These are phyloP conservation scores for Ganoderma meredithae DNA, from an alignment of 1,284 basidiomycete genomes.

Conservation along the genomic window DNA sequence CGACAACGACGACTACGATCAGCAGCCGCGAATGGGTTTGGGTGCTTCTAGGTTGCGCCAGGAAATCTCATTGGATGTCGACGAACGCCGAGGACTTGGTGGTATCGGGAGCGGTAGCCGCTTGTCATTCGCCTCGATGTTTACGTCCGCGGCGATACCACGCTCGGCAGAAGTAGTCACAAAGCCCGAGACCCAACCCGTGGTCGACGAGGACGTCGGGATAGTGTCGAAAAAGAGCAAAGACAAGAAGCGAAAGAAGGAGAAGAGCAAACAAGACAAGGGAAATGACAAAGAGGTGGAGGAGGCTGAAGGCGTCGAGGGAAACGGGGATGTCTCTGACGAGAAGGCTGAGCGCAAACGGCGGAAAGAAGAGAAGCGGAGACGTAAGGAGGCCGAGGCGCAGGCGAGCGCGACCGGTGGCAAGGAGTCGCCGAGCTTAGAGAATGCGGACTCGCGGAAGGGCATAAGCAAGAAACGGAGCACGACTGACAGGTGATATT, in stretches of 20 bases:
- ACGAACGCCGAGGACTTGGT: slow-evolving; percentile 25
- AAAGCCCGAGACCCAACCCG: slow-evolving; percentile 5
- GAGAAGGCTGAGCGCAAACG: slow-evolving; percentile 29
- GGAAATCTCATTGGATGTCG: slow-evolving; percentile 19
- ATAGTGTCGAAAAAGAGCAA: slow-evolving; percentile 13
- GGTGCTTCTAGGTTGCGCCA: slow-evolving; percentile 29
- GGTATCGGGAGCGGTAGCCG: slow-evolving; percentile 29
- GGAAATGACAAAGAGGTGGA: slow-evolving; percentile 19
- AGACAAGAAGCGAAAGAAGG: slow-evolving; percentile 24
- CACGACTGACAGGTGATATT: not conserved
- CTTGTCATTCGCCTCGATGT: slow-evolving; percentile 30
- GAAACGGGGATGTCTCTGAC: not conserved
- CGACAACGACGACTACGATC: slow-evolving; percentile 12
- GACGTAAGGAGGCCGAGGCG: slow-evolving; percentile 25
- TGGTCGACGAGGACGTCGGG: slow-evolving; percentile 8
- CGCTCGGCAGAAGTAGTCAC: slow-evolving; percentile 12
- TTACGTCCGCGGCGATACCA: slow-evolving; percentile 26
- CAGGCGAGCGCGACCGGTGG: not conserved
- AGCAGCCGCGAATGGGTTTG: slow-evolving; percentile 31
- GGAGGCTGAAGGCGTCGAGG: slow-evolving; percentile 11
- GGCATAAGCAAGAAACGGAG: slow-evolving; percentile 19
- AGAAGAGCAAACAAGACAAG: slow-evolving; percentile 22
- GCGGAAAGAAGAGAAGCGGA: slow-evolving; percentile 30
- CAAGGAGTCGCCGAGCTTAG: not conserved
- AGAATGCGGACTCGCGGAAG: slow-evolving; percentile 20